phyloP scores from a whole-genome alignment of 768 basidiomycete species.

The Hydnomerulius pinastri region DNA sequence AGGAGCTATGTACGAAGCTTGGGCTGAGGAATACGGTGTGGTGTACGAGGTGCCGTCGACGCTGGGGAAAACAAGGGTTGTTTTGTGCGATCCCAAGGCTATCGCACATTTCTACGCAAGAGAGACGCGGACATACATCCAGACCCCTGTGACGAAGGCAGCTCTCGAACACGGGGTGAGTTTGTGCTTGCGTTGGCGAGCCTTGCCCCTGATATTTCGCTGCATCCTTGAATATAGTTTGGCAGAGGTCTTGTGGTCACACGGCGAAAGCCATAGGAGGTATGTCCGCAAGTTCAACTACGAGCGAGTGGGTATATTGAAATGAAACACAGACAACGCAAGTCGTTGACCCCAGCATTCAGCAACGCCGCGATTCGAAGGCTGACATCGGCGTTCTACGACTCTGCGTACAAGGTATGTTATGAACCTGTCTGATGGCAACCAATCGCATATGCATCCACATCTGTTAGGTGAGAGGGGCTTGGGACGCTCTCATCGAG shows the following conservation, averaged over 20 bases:
- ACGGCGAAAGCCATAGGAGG: conserved; percentile 47
- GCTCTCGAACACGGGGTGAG: conserved; percentile 32
- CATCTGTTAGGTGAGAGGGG: conserved; percentile 23
- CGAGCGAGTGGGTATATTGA: no score
- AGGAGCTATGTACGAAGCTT: conserved; percentile 4
- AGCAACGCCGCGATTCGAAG: no score
- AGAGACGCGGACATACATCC: conserved; percentile 48
- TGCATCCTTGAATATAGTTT: background rate
- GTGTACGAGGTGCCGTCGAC: conserved; percentile 5
- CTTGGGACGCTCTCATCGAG: conserved; percentile 27
- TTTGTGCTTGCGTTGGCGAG: background rate
- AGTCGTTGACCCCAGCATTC: no score
- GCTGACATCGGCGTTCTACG: conserved; percentile 36
- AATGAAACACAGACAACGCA: no score
- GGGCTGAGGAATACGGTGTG: conserved; percentile 9
- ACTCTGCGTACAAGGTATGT: conserved; percentile 42
- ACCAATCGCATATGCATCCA: no score
- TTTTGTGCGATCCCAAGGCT: conserved; percentile 41
- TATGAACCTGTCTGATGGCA: no score
- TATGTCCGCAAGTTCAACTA: no score
- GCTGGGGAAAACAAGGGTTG: background rate
- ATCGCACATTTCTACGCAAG: no score
- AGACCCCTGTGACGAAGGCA: conserved; percentile 33
- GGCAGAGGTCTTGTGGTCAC: conserved; percentile 28
- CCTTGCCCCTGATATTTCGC: background rate